Evolutionary conservation across 192 early-diverging fungal genomes (phyloP).

Genomic region (Gonapodya sp.): DNA sequence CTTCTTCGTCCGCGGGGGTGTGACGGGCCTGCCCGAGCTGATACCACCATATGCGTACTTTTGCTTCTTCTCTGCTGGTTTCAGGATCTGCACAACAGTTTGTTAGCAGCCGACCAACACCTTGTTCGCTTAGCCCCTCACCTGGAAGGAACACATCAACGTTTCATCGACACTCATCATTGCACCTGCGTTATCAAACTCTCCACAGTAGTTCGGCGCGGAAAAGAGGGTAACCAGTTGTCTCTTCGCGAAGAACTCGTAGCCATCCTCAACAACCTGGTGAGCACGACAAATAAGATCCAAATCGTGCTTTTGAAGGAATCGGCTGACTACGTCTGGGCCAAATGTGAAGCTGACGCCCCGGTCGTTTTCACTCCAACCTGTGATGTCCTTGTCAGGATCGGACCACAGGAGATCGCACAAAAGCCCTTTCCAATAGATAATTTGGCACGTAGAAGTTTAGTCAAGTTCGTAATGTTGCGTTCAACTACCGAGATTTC

Average conservation of each 20-base stretch:
- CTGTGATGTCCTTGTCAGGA: slow-evolving; percentile 90
- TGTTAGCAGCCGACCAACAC: not conserved
- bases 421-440: slow-evolving; percentile 49
- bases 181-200: slow-evolving; percentile 79
- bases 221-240: slow-evolving; percentile 93
- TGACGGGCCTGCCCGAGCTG: slow-evolving; percentile 51
- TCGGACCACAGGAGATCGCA: slow-evolving; percentile 97
- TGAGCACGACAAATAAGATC: slow-evolving; percentile 97
- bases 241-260: slow-evolving; percentile 97
- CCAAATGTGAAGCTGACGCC: slow-evolving; percentile 95
- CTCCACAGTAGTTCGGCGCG: slow-evolving; percentile 94
- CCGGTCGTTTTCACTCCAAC: slow-evolving; percentile 96
- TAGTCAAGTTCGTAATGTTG: no score
- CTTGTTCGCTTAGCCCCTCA: slow-evolving; percentile 14
- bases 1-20: slow-evolving; percentile 62
- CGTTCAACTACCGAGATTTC: not conserved
- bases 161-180: slow-evolving; percentile 85
- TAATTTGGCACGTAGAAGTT: no score
- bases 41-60: slow-evolving; percentile 27
- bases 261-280: slow-evolving; percentile 97
- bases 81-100: slow-evolving; percentile 16
- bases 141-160: slow-evolving; percentile 78
- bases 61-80: slow-evolving; percentile 27
- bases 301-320: slow-evolving; percentile 93
- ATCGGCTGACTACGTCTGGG: slow-evolving; percentile 83